Percentiles rank a stretch among this genome's conserved stretches.
Evolutionary conservation across 352 stramenopile genomes (phyloP).

Genomic region (Plasmopara halstedii): DNA sequence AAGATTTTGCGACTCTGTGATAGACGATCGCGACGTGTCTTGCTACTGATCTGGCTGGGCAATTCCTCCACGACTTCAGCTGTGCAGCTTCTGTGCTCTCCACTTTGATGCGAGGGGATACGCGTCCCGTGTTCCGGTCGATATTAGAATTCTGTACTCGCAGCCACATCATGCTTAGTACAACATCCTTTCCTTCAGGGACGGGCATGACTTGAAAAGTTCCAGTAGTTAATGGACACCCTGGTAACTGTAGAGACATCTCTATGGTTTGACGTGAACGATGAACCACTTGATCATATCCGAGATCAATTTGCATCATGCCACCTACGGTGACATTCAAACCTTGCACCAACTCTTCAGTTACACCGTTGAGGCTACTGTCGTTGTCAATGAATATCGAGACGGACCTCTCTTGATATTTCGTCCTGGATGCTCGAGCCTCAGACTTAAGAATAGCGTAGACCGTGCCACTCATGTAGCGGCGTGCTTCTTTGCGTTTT

Average conservation of each 20-base stretch:
- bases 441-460: background rate
- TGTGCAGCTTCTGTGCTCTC: background rate
- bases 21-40: background rate
- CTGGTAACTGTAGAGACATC: conserved; percentile 4
- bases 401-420: background rate
- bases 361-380: background rate
- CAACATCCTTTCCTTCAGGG: background rate
- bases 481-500: background rate
- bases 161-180: background rate
- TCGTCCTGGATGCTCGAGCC: background rate
- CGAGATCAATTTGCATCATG: background rate
- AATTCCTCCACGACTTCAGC: background rate
- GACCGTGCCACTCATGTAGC: background rate
- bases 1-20: background rate
- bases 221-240: background rate
- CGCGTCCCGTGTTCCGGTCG: background rate
- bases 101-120: background rate
- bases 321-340: background rate
- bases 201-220: background rate
- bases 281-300: background rate
- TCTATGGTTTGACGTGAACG: conserved; percentile 1
- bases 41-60: background rate
- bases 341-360: background rate
- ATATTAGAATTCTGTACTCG: background rate
- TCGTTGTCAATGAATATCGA: background rate